phyloP scores from a whole-genome alignment of 2,329 filamentous ascomycete species.

The Ambrosiella beaveri region DNA sequence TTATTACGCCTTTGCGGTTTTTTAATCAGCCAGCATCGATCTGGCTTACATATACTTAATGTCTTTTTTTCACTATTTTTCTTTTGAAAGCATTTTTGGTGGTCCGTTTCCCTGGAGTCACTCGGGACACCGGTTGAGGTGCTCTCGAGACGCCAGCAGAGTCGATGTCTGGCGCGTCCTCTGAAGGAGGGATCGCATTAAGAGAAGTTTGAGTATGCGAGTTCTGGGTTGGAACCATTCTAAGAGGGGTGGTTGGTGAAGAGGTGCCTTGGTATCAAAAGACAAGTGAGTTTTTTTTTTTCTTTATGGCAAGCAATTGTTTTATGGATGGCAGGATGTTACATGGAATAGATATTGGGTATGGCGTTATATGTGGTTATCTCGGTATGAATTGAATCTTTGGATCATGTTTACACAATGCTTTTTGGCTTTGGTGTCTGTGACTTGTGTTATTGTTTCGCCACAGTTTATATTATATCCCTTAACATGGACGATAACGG shows the following conservation, averaged over 20 bases:
- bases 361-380: too few species aligned
- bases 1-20: background rate
- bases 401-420: too few species aligned
- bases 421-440: too few species aligned
- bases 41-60: background rate
- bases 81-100: background rate
- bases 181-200: background rate
- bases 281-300: background rate
- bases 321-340: too few species aligned
- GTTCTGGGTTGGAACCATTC: background rate
- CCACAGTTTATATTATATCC: too few species aligned
- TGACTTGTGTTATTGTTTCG: too few species aligned
- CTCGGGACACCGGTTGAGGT: background rate
- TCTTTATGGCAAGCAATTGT: background rate
- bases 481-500: too few species aligned
- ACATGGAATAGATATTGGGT: too few species aligned
- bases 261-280: background rate
- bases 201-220: background rate
- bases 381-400: too few species aligned
- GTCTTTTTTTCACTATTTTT: background rate
- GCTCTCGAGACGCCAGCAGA: background rate
- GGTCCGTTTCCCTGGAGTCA: background rate
- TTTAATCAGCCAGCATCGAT: background rate
- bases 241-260: background rate
- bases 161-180: background rate